Conservation (phyloP, 495 filamentous ascomycete genomes). For the Delitschia confertaspora region DNA sequence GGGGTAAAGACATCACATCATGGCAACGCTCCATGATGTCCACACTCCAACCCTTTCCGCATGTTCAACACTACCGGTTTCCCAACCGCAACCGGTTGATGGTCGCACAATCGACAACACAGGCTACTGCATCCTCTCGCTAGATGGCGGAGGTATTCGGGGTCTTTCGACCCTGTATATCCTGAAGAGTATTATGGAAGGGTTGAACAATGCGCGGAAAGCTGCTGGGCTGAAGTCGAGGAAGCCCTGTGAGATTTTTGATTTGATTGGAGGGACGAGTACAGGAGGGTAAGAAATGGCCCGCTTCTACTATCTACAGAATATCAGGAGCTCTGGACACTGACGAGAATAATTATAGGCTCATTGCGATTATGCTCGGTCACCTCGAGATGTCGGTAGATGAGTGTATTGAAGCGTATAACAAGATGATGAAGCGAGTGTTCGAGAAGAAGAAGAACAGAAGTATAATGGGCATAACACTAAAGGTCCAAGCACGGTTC, state of each 20-base stretch:
- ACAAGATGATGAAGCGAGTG: conserved; percentile 8
- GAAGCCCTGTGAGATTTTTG: conserved; percentile 25
- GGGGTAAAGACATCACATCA: no score
- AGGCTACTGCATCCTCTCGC: conserved; percentile 11
- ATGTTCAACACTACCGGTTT: not conserved
- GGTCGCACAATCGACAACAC: conserved; percentile 12
- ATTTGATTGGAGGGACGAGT: conserved; percentile 25
- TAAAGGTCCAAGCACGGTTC: conserved; percentile 2
- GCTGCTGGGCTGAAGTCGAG: conserved; percentile 4
- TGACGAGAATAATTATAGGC: not conserved
- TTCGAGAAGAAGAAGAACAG: conserved; percentile 11
- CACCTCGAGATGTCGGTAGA: conserved; percentile 17
- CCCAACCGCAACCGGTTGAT: not conserved
- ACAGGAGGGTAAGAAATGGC: conserved; percentile 22
- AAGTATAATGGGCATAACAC: not conserved
- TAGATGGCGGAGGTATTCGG: conserved; percentile 25
- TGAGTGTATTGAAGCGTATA: conserved; percentile 16
- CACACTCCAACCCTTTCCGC: no score
- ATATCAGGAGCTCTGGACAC: not conserved
- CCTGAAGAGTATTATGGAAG: conserved; percentile 16
- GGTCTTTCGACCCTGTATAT: conserved; percentile 22
- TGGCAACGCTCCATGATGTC: no score
- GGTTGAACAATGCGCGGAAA: conserved; percentile 4
- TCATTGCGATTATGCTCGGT: conserved; percentile 26
- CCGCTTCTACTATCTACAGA: not conserved